Conservation (phyloP, 805 yeast species). For the Lipomyces starkeyi region DNA sequence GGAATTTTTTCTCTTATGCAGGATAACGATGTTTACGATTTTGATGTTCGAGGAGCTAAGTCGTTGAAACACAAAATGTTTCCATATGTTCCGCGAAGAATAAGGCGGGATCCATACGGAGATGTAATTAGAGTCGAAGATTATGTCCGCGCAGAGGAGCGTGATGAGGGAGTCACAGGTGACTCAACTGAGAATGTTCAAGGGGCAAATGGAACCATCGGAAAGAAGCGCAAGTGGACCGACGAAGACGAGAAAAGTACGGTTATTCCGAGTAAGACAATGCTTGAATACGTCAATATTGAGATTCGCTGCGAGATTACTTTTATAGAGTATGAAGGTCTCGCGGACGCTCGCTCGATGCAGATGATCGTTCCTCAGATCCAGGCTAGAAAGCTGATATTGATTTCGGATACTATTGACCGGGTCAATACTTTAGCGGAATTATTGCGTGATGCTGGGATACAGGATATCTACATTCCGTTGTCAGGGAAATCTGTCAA, state of each 20-base stretch:
- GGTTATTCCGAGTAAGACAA: constrained; percentile 32
- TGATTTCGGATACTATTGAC: constrained; percentile 53
- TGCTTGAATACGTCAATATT: constrained; percentile 47
- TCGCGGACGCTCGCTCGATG: constrained; percentile 82
- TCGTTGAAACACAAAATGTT: constrained; percentile 57
- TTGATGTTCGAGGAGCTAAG: constrained; percentile 56
- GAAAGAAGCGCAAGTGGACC: constrained; percentile 50
- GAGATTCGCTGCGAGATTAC: constrained; percentile 71
- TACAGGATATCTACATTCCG: constrained; percentile 36
- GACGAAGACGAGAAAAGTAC: constrained; percentile 39
- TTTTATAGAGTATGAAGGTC: constrained; percentile 80
- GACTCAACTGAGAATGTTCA: constrained; percentile 41
- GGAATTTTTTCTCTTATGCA: constrained; percentile 42
- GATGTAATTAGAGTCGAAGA: constrained; percentile 69
- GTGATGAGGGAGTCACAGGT: constrained; percentile 37
- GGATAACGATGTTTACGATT: constrained; percentile 53
- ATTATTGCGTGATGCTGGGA: constrained; percentile 40
- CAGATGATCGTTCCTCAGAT: constrained; percentile 76
- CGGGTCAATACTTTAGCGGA: constrained; percentile 34
- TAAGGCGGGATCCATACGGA: constrained; percentile 86
- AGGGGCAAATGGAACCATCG: constrained; percentile 43
- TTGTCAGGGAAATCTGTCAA: constrained; percentile 39
- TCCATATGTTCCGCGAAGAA: constrained; percentile 65
- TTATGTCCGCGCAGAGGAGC: constrained; percentile 60
- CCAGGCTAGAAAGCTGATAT: constrained; percentile 74